Conservation (phyloP, 176 grass and related monocot species). For the Aegilops umbellulata region DNA sequence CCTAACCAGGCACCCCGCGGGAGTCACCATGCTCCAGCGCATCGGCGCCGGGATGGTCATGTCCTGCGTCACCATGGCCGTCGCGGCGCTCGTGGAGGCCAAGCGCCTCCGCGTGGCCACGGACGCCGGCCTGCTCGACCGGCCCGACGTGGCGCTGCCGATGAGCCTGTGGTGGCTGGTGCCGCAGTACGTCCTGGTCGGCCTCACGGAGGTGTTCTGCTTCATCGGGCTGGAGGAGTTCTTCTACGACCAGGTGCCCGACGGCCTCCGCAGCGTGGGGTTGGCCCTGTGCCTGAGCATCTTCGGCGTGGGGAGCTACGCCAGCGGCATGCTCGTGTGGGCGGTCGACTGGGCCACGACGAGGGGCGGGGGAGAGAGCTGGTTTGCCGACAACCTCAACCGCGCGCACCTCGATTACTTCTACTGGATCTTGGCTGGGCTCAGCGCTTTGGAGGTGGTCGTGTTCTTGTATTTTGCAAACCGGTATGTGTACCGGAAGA, state of each 20-base stretch:
- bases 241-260: constrained; percentile 71
- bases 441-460: constrained; percentile 35
- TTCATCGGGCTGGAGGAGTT: constrained; percentile 50
- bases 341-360: constrained; percentile 46
- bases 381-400: constrained; percentile 74
- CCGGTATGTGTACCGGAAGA: constrained; percentile 37
- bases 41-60: constrained; percentile 47
- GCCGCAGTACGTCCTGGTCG: constrained; percentile 64
- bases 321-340: constrained; percentile 51
- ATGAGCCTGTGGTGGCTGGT: constrained; percentile 89
- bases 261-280: constrained; percentile 54
- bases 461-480: constrained; percentile 43
- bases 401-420: constrained; percentile 73
- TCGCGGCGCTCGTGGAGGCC: constrained; percentile 58
- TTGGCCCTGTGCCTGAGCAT: constrained; percentile 66
- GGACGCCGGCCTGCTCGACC: constrained; percentile 45
- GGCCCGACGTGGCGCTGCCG: constrained; percentile 39
- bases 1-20: constrained; percentile 46
- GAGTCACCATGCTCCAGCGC: constrained; percentile 72
- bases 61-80: constrained; percentile 42
- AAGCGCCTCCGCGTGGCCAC: constrained; percentile 41
- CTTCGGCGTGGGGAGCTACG: constrained; percentile 51
- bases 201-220: constrained; percentile 35
- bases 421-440: constrained; percentile 58
- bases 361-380: constrained; percentile 35